A percentile compares a stretch with the other conserved stretches of the same genome.
These are phyloP conservation scores for Pisolithus marmoratus DNA, from an alignment of 768 basidiomycete genomes.

Conservation along the genomic window DNA sequence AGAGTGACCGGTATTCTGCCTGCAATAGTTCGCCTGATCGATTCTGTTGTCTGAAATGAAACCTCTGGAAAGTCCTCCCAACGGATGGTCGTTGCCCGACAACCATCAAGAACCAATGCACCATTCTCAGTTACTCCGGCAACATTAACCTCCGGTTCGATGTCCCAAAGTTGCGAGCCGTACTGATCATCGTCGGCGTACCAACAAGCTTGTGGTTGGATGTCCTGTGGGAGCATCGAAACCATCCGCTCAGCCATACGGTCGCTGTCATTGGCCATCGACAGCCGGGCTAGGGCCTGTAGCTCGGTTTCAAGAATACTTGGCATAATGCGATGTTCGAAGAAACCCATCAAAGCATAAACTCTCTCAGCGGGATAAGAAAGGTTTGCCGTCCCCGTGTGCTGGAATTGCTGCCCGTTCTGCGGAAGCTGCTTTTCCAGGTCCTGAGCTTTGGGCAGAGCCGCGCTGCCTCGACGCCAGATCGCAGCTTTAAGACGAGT, in stretches of 20 bases:
- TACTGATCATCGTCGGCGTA: conserved; percentile 15
- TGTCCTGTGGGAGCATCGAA: conserved; percentile 9
- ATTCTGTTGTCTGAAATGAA: conserved; percentile 6
- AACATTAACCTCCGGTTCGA: conserved; percentile 4
- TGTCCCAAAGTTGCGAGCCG: conserved; percentile 12
- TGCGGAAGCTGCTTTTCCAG: background rate
- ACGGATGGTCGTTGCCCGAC: conserved; percentile 2
- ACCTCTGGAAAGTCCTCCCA: conserved; percentile 10
- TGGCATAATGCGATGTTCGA: conserved; percentile 16
- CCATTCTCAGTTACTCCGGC: conserved; percentile 3
- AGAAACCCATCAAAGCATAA: conserved; percentile 19
- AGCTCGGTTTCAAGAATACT: conserved; percentile 9
- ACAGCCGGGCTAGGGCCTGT: conserved; percentile 13
- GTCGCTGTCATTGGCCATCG: conserved; percentile 20
- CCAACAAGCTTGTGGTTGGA: conserved; percentile 7
- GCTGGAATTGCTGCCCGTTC: background rate
- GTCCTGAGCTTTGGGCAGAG: conserved; percentile 4
- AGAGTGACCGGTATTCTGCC: conserved; percentile 8
- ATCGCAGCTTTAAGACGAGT: conserved; percentile 13
- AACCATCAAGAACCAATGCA: conserved; percentile 6
- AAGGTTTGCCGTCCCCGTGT: background rate
- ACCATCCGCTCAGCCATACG: conserved; percentile 19
- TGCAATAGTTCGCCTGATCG: conserved; percentile 3
- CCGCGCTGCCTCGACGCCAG: conserved; percentile 13
- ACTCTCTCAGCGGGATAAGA: conserved; percentile 15